phyloP scores from a whole-genome alignment of 176 grass and related monocot genomes.

The Oryza glumipatula region DNA sequence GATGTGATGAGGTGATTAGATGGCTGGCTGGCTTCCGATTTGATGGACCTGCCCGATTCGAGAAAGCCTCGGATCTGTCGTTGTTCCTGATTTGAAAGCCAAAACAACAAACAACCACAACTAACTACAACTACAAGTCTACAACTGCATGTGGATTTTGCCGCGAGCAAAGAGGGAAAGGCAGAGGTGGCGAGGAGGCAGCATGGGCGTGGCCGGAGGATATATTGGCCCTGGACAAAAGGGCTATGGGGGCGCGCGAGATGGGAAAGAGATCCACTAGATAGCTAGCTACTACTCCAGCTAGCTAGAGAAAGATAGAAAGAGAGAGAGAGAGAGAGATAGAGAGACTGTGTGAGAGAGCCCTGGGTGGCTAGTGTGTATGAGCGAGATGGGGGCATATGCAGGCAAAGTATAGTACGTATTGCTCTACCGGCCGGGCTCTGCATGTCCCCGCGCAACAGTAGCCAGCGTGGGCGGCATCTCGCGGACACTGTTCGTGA shows the following conservation, averaged over 20 bases:
- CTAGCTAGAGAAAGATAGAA: background rate
- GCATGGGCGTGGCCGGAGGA: background rate
- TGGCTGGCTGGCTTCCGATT: constrained; percentile 65
- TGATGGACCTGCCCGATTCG: constrained; percentile 92
- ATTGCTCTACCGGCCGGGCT: background rate
- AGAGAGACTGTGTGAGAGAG: background rate
- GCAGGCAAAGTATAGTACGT: background rate
- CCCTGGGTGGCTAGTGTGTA: constrained; percentile 21
- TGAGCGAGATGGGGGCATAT: background rate
- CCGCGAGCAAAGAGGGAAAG: constrained; percentile 58
- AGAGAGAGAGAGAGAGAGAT: too few relatives aligned
- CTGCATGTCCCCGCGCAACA: background rate
- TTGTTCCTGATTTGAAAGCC: constrained; percentile 68
- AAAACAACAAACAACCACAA: constrained; percentile 5
- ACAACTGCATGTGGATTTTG: constrained; percentile 56
- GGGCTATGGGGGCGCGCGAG: constrained; percentile 8
- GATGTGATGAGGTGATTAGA: constrained; percentile 79
- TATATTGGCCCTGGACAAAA: constrained; percentile 25
- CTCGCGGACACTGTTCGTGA: constrained; percentile 36
- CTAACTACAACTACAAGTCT: background rate
- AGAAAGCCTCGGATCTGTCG: constrained; percentile 91
- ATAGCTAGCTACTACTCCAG: too few relatives aligned
- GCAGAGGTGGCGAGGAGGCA: constrained; percentile 12
- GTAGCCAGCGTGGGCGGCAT: constrained; percentile 27
- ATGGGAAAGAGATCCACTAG: background rate